These are phyloP conservation scores for Fusarium protoensiforme DNA, from an alignment of 2,329 filamentous ascomycete species.

Conservation along the genomic window DNA sequence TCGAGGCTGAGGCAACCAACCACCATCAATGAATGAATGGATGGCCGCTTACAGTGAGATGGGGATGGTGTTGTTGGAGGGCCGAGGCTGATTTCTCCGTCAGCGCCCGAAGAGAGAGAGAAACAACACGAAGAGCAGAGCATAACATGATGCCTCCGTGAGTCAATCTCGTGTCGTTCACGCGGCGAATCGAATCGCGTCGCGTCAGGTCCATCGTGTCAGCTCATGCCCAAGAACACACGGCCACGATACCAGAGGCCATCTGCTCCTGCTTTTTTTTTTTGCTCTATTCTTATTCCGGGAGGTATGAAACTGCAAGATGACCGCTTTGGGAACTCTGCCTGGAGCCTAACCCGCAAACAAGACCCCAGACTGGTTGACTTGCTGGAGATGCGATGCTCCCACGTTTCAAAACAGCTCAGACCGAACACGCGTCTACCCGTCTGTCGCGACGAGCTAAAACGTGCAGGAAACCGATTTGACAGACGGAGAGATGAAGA, in stretches of 20 bases:
- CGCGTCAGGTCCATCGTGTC: slow-evolving; percentile 22
- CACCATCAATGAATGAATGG: no score
- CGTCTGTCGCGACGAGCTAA: slow-evolving; percentile 30
- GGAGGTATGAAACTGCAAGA: slow-evolving; percentile 26
- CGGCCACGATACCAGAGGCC: slow-evolving; percentile 23
- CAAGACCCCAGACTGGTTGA: slow-evolving; percentile 14
- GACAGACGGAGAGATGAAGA: slow-evolving; percentile 40
- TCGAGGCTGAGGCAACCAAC: slow-evolving; percentile 12
- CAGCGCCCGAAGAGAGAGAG: slow-evolving; percentile 8
- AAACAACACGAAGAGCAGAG: background rate
- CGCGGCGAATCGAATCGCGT: slow-evolving; percentile 24
- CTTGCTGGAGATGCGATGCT: slow-evolving; percentile 16
- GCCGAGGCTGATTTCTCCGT: slow-evolving; percentile 17
- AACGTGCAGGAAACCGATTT: slow-evolving; percentile 45
- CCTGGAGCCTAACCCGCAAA: slow-evolving; percentile 15
- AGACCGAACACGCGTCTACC: slow-evolving; percentile 27
- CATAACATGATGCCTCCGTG: slow-evolving; percentile 1
- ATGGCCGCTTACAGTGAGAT: slow-evolving; percentile 32
- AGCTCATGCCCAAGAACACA: slow-evolving; percentile 18
- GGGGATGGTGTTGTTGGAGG: slow-evolving; percentile 3
- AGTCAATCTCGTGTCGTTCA: slow-evolving; percentile 20
- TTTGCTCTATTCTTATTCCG: slow-evolving; percentile 31
- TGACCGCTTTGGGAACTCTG: slow-evolving; percentile 24
- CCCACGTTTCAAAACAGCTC: slow-evolving; percentile 39
- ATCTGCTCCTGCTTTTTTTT: background rate